Percentiles rank a stretch among this genome's conserved stretches.
Conservation (phyloP, 2,329 filamentous ascomycete species). For the Fusarium haematococcum region DNA sequence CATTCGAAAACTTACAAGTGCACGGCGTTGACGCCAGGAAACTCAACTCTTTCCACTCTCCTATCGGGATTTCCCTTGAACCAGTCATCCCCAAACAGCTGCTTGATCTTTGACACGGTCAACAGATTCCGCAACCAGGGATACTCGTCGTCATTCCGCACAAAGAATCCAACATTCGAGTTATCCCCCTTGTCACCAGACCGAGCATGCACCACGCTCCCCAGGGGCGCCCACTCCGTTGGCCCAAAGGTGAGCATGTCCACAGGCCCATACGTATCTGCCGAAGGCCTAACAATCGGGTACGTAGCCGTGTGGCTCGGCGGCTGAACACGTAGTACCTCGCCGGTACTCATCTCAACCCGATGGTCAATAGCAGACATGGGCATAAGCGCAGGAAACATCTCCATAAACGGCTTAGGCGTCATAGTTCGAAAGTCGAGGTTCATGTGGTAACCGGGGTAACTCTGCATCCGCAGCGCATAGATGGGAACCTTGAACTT, state of each 20-base stretch:
- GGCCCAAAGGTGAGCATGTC: slow-evolving; percentile 43
- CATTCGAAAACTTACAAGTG: slow-evolving; percentile 38
- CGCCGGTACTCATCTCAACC: slow-evolving; percentile 41
- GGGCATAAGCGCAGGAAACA: slow-evolving; percentile 53
- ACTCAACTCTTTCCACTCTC: slow-evolving; percentile 58
- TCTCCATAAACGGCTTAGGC: slow-evolving; percentile 57
- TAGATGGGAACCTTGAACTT: slow-evolving; percentile 55
- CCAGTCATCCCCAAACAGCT: slow-evolving; percentile 52
- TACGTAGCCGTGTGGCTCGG: slow-evolving; percentile 39
- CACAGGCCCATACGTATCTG: slow-evolving; percentile 44
- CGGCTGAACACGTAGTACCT: slow-evolving; percentile 28
- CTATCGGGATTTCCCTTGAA: slow-evolving; percentile 47
- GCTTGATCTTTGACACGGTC: slow-evolving; percentile 52
- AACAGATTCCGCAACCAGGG: slow-evolving; percentile 58
- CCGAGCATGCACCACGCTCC: slow-evolving; percentile 47
- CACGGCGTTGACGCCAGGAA: slow-evolving; percentile 50
- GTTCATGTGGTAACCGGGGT: slow-evolving; percentile 58
- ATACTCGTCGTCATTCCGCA: slow-evolving; percentile 57
- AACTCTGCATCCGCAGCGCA: slow-evolving; percentile 55
- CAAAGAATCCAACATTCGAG: slow-evolving; percentile 60
- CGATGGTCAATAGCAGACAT: slow-evolving; percentile 45
- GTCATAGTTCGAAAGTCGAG: slow-evolving; percentile 58
- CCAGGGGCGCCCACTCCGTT: slow-evolving; percentile 44
- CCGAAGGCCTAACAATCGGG: slow-evolving; percentile 39
- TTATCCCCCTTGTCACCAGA: slow-evolving; percentile 58